Evolutionary conservation across 2,329 filamentous ascomycete species (phyloP).

Genomic region (Metarhizium humberi): DNA sequence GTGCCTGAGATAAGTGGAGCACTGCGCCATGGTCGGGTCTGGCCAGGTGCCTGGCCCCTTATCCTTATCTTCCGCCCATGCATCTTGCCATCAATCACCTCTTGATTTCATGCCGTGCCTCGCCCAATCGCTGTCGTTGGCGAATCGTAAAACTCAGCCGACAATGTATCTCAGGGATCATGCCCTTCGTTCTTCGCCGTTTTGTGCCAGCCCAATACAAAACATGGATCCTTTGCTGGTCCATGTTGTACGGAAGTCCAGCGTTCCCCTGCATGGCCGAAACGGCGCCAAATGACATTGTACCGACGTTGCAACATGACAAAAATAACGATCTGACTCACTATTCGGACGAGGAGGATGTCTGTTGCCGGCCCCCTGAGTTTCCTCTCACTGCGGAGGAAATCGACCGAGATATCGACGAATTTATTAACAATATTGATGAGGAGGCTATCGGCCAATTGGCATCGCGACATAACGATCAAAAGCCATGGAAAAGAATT

Average conservation of each 20-base stretch:
- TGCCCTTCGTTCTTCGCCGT: no score
- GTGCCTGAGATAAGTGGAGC: no score
- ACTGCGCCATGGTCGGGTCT: no score
- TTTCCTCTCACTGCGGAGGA: not conserved
- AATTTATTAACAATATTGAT: conserved; percentile 14
- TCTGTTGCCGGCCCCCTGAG: not conserved
- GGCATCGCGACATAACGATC: conserved; percentile 12
- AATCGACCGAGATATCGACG: not conserved
- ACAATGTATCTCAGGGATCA: no score
- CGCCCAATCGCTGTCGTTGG: no score
- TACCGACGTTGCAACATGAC: not conserved
- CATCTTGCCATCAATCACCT: no score
- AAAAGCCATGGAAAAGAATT: conserved; percentile 8
- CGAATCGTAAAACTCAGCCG: no score
- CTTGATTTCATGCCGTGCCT: no score
- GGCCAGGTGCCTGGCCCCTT: no score
- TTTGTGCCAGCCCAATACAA: not conserved
- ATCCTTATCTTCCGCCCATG: no score
- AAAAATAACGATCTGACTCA: not conserved
- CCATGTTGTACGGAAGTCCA: not conserved
- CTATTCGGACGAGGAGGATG: not conserved
- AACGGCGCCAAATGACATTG: not conserved
- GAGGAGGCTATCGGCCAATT: conserved; percentile 11
- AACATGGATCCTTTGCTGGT: not conserved
- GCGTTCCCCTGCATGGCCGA: not conserved